These are phyloP conservation scores for Ophiostoma sp. DNA, from an alignment of 2,329 filamentous ascomycete genomes.

Conservation along the genomic window DNA sequence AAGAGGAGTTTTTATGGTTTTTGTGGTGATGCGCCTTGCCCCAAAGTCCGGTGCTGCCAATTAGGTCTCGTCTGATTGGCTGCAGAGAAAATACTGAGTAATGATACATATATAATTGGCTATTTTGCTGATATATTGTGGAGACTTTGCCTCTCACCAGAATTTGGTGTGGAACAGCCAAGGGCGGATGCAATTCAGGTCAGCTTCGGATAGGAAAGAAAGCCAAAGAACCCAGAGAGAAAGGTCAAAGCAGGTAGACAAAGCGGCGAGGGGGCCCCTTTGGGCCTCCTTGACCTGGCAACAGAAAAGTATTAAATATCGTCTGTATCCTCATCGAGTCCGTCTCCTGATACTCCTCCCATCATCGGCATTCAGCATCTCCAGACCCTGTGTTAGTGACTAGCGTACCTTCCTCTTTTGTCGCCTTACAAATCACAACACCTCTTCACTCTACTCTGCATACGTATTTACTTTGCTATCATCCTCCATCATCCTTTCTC, in stretches of 20 bases:
- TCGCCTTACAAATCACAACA: conserved; percentile 9
- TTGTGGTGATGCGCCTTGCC: conserved; percentile 17
- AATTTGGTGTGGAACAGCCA: conserved; percentile 11
- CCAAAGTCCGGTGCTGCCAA: background rate
- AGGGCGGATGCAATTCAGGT: background rate
- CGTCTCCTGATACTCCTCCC: conserved; percentile 10
- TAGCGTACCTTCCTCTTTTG: conserved; percentile 27
- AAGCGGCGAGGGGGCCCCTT: background rate
- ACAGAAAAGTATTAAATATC: conserved; percentile 21
- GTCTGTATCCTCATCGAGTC: background rate
- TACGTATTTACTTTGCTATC: background rate
- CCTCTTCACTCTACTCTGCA: background rate
- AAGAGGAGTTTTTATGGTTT: conserved; percentile 8
- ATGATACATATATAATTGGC: background rate
- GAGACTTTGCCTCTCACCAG: conserved; percentile 18
- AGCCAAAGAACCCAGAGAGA: background rate
- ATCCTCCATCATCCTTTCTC: background rate
- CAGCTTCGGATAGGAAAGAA: background rate
- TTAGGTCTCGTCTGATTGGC: conserved; percentile 6
- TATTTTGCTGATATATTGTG: background rate
- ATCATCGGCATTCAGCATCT: background rate
- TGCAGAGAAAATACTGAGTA: background rate
- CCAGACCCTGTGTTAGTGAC: conserved; percentile 22
- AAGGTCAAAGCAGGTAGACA: conserved; percentile 3
- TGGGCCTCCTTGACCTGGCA: background rate